A percentile compares a stretch with the other conserved stretches of the same genome.
Conservation (phyloP, 2,329 filamentous ascomycete genomes). For the Teratosphaeria destructans region DNA sequence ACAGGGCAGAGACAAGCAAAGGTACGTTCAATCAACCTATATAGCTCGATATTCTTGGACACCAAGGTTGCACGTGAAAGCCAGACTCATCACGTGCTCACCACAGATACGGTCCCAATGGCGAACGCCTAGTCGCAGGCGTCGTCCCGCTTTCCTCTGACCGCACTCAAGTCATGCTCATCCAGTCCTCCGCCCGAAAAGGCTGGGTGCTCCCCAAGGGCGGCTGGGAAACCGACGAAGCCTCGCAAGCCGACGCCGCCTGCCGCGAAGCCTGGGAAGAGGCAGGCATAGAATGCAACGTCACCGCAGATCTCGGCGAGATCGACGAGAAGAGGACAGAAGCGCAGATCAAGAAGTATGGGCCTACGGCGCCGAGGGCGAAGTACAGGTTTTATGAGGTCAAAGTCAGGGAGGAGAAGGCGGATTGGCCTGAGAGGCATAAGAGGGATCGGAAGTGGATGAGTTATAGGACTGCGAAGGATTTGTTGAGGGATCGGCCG, state of each 20-base stretch:
- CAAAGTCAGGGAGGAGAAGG: conserved; percentile 74
- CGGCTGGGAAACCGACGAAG: conserved; percentile 93
- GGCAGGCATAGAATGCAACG: conserved; percentile 77
- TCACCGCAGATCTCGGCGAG: conserved; percentile 75
- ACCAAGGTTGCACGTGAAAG: neutral
- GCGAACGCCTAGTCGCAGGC: conserved; percentile 89
- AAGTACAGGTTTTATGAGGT: conserved; percentile 78
- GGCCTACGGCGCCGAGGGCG: conserved; percentile 55
- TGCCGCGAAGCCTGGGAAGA: conserved; percentile 95
- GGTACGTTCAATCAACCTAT: conserved; percentile 24
- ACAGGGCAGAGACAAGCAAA: conserved; percentile 67
- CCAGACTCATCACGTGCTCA: conserved; percentile 12
- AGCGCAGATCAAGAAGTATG: conserved; percentile 23
- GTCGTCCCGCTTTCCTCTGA: conserved; percentile 82
- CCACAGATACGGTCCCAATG: conserved; percentile 75
- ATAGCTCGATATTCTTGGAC: neutral
- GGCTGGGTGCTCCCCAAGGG: conserved; percentile 97
- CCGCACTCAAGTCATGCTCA: conserved; percentile 80
- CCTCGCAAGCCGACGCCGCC: conserved; percentile 70
- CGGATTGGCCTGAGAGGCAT: conserved; percentile 85
- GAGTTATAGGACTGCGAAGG: conserved; percentile 69
- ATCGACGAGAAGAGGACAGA: conserved; percentile 67
- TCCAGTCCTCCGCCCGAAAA: conserved; percentile 81
- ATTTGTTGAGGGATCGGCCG: conserved; percentile 64
- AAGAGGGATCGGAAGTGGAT: conserved; percentile 90